Percentiles rank a stretch among this genome's conserved stretches.
Conservation (phyloP, 495 filamentous ascomycete species). For the Chaetomium cochliodes region DNA sequence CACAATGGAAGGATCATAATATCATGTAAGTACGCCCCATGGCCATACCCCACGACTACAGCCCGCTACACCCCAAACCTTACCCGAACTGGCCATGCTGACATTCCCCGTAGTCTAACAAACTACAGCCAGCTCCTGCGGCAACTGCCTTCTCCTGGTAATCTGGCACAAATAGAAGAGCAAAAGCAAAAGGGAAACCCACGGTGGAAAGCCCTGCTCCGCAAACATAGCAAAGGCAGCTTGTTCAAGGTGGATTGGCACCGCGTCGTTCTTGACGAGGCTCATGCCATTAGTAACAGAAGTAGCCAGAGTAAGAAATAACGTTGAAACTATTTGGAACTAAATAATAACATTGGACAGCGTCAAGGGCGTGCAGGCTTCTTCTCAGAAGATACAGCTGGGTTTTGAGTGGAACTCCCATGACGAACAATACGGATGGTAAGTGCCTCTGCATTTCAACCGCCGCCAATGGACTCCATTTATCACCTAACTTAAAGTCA, state of each 20-base stretch:
- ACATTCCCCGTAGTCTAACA: conserved; percentile 33
- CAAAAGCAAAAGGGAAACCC: conserved; percentile 33
- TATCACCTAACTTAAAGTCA: background rate
- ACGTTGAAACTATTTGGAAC: background rate
- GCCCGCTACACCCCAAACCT: background rate
- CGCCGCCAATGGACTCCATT: background rate
- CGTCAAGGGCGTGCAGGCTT: conserved; percentile 53
- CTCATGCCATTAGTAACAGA: conserved; percentile 63
- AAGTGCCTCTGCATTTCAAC: background rate
- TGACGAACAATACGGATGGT: conserved; percentile 49
- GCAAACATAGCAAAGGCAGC: background rate
- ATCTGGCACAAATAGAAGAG: background rate
- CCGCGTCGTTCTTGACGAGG: conserved; percentile 62
- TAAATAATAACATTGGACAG: conserved; percentile 28
- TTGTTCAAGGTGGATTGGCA: conserved; percentile 54
- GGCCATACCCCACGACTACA: too few species aligned
- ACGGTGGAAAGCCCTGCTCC: conserved; percentile 13
- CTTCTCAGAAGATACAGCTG: conserved; percentile 57
- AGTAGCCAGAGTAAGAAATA: conserved; percentile 24
- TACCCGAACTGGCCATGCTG: background rate
- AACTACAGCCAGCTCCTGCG: conserved; percentile 54
- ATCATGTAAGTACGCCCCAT: conserved; percentile 20
- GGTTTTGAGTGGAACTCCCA: conserved; percentile 61
- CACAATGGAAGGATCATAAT: conserved; percentile 27
- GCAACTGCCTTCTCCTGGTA: background rate